Evolutionary conservation across 1,139 yeast species (phyloP).

Genomic region (Hemisphaericaspora xylanilytica): DNA sequence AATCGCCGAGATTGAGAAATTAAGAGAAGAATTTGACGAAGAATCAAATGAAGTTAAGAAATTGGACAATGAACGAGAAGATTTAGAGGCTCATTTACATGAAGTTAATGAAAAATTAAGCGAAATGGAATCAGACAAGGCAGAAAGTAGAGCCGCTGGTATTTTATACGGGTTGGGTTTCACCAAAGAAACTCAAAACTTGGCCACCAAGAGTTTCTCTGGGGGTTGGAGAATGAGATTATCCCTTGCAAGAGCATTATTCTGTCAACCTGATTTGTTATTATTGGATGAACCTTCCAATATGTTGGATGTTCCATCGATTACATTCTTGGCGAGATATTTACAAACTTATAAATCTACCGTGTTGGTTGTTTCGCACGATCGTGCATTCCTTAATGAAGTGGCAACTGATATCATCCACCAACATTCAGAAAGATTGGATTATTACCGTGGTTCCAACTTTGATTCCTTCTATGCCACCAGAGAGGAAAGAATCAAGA

Average conservation of each 20-base stretch:
- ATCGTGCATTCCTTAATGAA: slow-evolving; percentile 92
- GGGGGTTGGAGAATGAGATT: slow-evolving; percentile 99
- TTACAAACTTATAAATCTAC: slow-evolving; percentile 89
- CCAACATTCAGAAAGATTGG: slow-evolving; percentile 95
- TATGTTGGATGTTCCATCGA: slow-evolving; percentile 99
- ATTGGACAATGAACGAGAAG: slow-evolving; percentile 86
- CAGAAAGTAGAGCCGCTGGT: slow-evolving; percentile 97
- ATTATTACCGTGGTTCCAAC: slow-evolving; percentile 91
- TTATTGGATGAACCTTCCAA: slow-evolving; percentile 97
- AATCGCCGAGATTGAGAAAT: slow-evolving; percentile 66
- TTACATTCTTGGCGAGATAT: slow-evolving; percentile 87
- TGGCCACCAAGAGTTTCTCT: slow-evolving; percentile 85
- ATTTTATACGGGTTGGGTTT: slow-evolving; percentile 91
- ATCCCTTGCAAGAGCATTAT: slow-evolving; percentile 95
- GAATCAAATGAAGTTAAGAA: slow-evolving; percentile 77
- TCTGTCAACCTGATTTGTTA: slow-evolving; percentile 92
- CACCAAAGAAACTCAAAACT: slow-evolving; percentile 78
- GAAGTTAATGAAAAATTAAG: slow-evolving; percentile 78
- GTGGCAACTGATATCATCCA: slow-evolving; percentile 97
- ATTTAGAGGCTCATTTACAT: slow-evolving; percentile 71
- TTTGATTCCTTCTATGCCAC: slow-evolving; percentile 92
- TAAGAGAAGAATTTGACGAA: slow-evolving; percentile 73
- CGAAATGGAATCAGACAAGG: slow-evolving; percentile 96
- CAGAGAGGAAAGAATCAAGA: slow-evolving; percentile 92
- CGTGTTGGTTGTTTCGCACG: slow-evolving; percentile 94